Percentiles rank a stretch among this genome's conserved stretches.
phyloP scores from a whole-genome alignment of 768 basidiomycete species.

The Austroboletus eburneus region DNA sequence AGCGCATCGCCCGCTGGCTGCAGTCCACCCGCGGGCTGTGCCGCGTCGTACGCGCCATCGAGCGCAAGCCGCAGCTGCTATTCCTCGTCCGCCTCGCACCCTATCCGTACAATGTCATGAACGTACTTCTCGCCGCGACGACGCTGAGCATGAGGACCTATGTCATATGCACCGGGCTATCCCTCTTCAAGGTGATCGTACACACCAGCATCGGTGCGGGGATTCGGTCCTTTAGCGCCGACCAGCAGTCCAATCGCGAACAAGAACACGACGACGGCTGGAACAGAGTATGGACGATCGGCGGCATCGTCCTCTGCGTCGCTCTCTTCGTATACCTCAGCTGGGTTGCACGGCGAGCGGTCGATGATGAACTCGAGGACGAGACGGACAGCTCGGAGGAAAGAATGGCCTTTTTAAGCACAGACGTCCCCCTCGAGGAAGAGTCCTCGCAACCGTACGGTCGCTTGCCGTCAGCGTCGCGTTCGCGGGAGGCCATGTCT shows the following conservation, averaged over 20 bases:
- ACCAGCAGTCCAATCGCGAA: slow-evolving; percentile 44
- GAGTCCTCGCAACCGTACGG: slow-evolving; percentile 18
- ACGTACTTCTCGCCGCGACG: slow-evolving; percentile 85
- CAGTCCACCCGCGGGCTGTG: slow-evolving; percentile 65
- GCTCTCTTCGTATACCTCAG: slow-evolving; percentile 77
- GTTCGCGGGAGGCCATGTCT: slow-evolving; percentile 36
- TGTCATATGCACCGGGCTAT: slow-evolving; percentile 73
- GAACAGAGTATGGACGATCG: slow-evolving; percentile 57
- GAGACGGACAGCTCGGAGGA: slow-evolving; percentile 45
- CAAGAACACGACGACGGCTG: slow-evolving; percentile 42
- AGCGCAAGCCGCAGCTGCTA: slow-evolving; percentile 80
- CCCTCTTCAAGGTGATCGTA: slow-evolving; percentile 85
- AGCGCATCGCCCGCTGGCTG: slow-evolving; percentile 68
- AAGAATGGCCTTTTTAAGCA: slow-evolving; percentile 48
- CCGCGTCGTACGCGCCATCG: slow-evolving; percentile 82
- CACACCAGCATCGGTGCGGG: slow-evolving; percentile 87
- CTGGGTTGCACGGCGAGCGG: slow-evolving; percentile 69
- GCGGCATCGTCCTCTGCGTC: slow-evolving; percentile 67
- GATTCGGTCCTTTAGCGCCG: slow-evolving; percentile 68
- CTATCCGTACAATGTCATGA: slow-evolving; percentile 93
- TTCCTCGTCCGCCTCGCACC: slow-evolving; percentile 92
- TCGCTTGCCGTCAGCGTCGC: slow-evolving; percentile 17
- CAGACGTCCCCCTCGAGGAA: slow-evolving; percentile 24
- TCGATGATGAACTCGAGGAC: slow-evolving; percentile 51
- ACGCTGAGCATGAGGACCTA: slow-evolving; percentile 78